Percentiles rank a stretch among this genome's conserved stretches.
These are phyloP conservation scores for Simplicillium aogashimaense DNA, from an alignment of 2,329 filamentous ascomycete species.

Conservation along the genomic window DNA sequence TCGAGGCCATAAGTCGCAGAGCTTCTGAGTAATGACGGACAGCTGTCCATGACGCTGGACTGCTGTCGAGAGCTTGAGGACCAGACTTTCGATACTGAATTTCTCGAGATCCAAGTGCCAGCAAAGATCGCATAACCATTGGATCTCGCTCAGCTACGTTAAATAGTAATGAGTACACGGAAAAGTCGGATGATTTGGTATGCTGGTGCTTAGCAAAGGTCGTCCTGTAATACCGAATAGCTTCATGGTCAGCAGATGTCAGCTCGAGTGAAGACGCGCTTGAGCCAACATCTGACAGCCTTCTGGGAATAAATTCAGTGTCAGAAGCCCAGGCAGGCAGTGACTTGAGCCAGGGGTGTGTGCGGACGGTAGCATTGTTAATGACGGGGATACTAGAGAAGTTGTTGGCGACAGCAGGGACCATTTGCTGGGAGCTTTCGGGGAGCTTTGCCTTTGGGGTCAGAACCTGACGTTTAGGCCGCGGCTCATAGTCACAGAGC, in stretches of 20 bases:
- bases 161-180: slow-evolving; percentile 24
- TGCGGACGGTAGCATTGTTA: neutral
- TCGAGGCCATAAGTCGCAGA: slow-evolving; percentile 19
- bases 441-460: neutral
- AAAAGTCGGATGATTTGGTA: slow-evolving; percentile 24
- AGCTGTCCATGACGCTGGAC: slow-evolving; percentile 8
- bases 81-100: slow-evolving; percentile 16
- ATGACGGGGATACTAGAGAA: neutral
- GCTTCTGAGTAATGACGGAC: slow-evolving; percentile 21
- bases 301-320: neutral
- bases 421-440: too few species aligned
- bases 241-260: slow-evolving; percentile 20
- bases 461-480: slow-evolving; percentile 1
- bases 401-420: too few species aligned
- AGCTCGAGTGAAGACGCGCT: slow-evolving; percentile 15
- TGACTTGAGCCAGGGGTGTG: slow-evolving; percentile 2
- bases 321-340: slow-evolving; percentile 1
- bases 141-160: slow-evolving; percentile 19
- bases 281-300: slow-evolving; percentile 7
- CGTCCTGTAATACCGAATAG: slow-evolving; percentile 24
- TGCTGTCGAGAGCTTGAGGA: slow-evolving; percentile 3
- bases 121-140: slow-evolving; percentile 25
- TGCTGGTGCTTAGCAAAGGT: slow-evolving; percentile 23
- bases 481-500: slow-evolving; percentile 18
- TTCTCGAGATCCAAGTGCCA: slow-evolving; percentile 21